Evolutionary conservation across 768 basidiomycete genomes (phyloP).

Genomic region (Hysterangium stoloniferum): DNA sequence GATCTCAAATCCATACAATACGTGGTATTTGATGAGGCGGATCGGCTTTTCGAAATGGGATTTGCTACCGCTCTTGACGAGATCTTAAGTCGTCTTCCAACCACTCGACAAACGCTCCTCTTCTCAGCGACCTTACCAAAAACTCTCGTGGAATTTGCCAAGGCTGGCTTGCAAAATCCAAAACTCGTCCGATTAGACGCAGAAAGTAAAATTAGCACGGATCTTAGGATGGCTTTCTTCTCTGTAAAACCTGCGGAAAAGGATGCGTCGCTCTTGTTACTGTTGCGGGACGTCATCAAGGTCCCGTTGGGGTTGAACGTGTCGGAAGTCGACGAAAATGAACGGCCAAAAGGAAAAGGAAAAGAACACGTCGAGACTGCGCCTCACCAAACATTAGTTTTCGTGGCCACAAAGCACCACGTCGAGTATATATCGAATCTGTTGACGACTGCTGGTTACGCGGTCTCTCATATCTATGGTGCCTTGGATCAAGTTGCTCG

Average conservation of each 20-base stretch:
- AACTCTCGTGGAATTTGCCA: conserved; percentile 96
- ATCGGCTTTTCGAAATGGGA: conserved; percentile 97
- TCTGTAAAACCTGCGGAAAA: conserved; percentile 89
- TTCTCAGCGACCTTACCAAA: conserved; percentile 97
- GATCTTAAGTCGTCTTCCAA: conserved; percentile 82
- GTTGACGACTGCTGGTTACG: conserved; percentile 73
- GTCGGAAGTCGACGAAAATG: conserved; percentile 26
- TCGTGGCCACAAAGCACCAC: conserved; percentile 96
- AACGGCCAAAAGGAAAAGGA: conserved; percentile 39
- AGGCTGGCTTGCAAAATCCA: conserved; percentile 88
- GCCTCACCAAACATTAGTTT: conserved; percentile 89
- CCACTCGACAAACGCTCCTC: conserved; percentile 82
- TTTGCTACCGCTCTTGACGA: conserved; percentile 90
- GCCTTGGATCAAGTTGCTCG: conserved; percentile 90
- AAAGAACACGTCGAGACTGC: conserved; percentile 51
- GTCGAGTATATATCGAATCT: conserved; percentile 88
- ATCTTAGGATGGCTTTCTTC: conserved; percentile 93
- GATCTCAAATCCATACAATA: conserved; percentile 83
- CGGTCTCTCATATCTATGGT: conserved; percentile 92
- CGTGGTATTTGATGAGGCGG: conserved; percentile 96
- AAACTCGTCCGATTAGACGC: conserved; percentile 94
- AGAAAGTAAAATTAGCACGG: conserved; percentile 91
- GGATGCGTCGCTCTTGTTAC: conserved; percentile 77
- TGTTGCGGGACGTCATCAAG: conserved; percentile 82
- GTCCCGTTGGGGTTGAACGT: conserved; percentile 51